phyloP scores from a whole-genome alignment of 169 alveolate species.

The Eimeria tenella region DNA sequence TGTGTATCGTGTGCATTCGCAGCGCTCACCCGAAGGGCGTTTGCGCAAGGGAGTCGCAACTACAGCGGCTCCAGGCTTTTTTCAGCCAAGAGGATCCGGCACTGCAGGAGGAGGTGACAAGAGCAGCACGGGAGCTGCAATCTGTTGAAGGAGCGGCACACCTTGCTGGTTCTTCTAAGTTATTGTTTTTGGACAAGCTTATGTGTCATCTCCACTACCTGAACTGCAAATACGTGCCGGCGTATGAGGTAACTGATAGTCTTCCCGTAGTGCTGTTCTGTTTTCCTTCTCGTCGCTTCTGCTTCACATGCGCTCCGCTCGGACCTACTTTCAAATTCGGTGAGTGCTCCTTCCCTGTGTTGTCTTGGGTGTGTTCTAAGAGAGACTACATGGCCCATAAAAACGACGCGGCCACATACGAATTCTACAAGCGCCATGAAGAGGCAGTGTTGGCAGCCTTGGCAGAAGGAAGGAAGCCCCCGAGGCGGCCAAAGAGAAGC shows the following conservation, averaged over 20 bases:
- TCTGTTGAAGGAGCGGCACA: slow-evolving; percentile 88
- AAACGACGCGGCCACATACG: slow-evolving; percentile 74
- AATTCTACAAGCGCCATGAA: slow-evolving; percentile 81
- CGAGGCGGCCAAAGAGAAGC: slow-evolving; percentile 67
- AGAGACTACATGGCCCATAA: slow-evolving; percentile 63
- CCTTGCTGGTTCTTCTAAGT: slow-evolving; percentile 90
- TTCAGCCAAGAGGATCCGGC: slow-evolving; percentile 68
- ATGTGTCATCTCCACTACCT: slow-evolving; percentile 89
- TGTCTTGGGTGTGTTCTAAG: neutral
- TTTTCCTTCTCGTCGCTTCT: neutral
- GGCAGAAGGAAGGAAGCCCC: slow-evolving; percentile 80
- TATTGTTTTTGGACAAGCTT: slow-evolving; percentile 92
- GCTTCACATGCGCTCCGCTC: too few species aligned
- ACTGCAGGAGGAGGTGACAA: slow-evolving; percentile 79
- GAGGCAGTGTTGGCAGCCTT: slow-evolving; percentile 79
- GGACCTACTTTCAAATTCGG: too few species aligned
- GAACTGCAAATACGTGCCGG: slow-evolving; percentile 85
- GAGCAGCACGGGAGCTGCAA: slow-evolving; percentile 82
- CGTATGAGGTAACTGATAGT: slow-evolving; percentile 81
- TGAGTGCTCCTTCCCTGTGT: neutral
- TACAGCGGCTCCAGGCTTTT: slow-evolving; percentile 77
- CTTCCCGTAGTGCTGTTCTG: neutral
- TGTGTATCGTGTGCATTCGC: neutral
- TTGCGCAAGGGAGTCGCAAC: slow-evolving; percentile 75
- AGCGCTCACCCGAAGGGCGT: slow-evolving; percentile 79